A percentile compares a stretch with the other conserved stretches of the same genome.
Conservation (phyloP, 805 yeast species). For the Peterozyma toletana region DNA sequence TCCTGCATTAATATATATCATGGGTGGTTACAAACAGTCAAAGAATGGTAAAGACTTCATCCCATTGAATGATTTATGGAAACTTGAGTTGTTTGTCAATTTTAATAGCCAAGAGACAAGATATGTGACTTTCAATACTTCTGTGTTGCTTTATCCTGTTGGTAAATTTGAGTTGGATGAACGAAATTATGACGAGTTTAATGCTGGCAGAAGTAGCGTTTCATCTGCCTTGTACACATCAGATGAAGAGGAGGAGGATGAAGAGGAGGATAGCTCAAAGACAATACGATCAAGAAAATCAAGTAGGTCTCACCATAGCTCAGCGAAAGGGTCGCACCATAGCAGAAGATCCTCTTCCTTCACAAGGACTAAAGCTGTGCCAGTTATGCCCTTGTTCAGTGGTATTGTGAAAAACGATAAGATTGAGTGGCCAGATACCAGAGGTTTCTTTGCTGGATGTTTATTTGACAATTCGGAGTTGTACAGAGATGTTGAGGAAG, state of each 20-base stretch:
- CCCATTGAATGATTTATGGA: constrained; percentile 34
- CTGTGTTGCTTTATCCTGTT: constrained; percentile 20
- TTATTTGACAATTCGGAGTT: constrained; percentile 6
- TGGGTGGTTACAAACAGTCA: constrained; percentile 41
- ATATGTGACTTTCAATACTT: constrained; percentile 21
- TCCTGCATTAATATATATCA: constrained; percentile 30
- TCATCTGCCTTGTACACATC: constrained; percentile 1
- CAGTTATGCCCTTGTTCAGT: constrained; percentile 9
- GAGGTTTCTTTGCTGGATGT: constrained; percentile 10
- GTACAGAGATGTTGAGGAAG: constrained; percentile 1
- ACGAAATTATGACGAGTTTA: constrained; percentile 7
- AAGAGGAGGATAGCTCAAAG: constrained; percentile 3
- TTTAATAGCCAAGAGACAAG: constrained; percentile 24
- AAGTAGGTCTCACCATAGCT: background rate
- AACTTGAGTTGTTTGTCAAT: constrained; percentile 27
- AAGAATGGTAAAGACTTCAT: constrained; percentile 16
- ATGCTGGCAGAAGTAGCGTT: constrained; percentile 3
- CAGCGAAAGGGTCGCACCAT: background rate
- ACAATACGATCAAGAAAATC: background rate
- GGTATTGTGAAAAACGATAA: constrained; percentile 16
- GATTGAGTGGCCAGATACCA: constrained; percentile 10
- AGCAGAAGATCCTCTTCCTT: constrained; percentile 1
- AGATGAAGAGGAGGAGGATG: constrained; percentile 10
- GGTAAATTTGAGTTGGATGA: constrained; percentile 17
- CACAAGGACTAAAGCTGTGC: background rate